Conservation (phyloP, 2,329 filamentous ascomycete species). For the Venturia oleaginea region DNA sequence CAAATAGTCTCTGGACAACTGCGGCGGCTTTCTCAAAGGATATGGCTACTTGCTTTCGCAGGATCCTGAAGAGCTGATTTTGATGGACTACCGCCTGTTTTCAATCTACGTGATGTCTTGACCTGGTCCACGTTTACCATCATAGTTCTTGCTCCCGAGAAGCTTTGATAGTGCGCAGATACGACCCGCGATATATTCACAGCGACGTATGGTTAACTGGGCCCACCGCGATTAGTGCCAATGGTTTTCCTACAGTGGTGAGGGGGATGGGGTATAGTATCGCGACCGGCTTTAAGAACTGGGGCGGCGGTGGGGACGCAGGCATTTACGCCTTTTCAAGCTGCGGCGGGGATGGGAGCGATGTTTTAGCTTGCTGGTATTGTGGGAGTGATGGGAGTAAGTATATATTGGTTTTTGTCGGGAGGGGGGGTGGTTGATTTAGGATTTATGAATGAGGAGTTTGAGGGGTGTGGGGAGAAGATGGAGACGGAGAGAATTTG, state of each 20-base stretch:
- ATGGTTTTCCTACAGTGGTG: slow-evolving; percentile 43
- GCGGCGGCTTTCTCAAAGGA: no score
- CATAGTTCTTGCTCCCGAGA: background rate
- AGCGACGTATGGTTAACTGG: background rate
- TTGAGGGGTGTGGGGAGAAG: background rate
- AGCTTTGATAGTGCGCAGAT: background rate
- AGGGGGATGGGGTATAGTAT: slow-evolving; percentile 43
- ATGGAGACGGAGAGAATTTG: background rate
- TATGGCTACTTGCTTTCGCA: background rate
- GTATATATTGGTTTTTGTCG: background rate
- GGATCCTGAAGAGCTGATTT: background rate
- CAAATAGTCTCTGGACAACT: no score
- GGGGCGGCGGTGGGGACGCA: slow-evolving; percentile 43
- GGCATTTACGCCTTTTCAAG: slow-evolving; percentile 43
- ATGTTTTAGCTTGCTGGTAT: background rate
- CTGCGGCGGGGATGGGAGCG: background rate
- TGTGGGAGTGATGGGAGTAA: background rate
- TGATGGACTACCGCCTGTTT: background rate
- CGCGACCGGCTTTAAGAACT: slow-evolving; percentile 39
- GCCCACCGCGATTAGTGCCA: slow-evolving; percentile 26
- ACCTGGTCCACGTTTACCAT: background rate
- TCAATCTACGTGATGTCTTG: background rate
- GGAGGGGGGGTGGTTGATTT: slow-evolving; percentile 1
- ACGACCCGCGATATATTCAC: background rate
- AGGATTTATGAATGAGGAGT: background rate